Evolutionary conservation across 169 alveolate species (phyloP), one percentile per base, ranked within the genome.

Genomic region (Perkinsus olseni): DNA sequence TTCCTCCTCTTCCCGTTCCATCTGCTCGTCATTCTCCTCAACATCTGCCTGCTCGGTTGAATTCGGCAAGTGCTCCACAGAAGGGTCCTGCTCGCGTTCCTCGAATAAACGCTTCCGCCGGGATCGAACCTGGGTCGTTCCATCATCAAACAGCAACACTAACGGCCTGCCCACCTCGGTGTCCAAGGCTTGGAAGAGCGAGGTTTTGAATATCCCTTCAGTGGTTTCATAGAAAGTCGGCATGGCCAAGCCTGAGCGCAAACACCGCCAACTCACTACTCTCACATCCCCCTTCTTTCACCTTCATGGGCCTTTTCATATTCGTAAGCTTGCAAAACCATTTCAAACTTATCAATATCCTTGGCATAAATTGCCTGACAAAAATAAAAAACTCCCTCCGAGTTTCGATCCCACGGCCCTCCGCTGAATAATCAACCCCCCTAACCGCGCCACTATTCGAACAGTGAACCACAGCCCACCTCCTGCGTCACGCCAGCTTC

Each of bases 271-370:
- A 3, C 3, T 3, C 3, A 40, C 11, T 40, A 3, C n/a, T n/a
- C n/a, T n/a, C n/a, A n/a, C 8, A 62, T 28, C 34, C 82, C 17
- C 28, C 37, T 13, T 24, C 34, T 24, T 3, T 28, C 17, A 62
- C 82, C 82, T 21, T 62, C 82, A 24, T 62, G 34, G 36, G 82
- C 82, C 34, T 62, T 62, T 24, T 93, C 94, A 74, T 93, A 93
- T 91, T 93, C 94, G 74, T 28, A 93, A 0, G 94, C 94, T n/a
- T 93, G 94, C 21, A 93, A 90, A 11, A 93, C 45, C 94, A 93
- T 93, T 0, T 93, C 94, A 50, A 93, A 93, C 39, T 91, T 91
- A 91, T 93, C 94, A 51, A 93, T 93, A 50, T 93, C 94, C 20
- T 36, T 36, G 50, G 82, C 82, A 62, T 62, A 62, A 62, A 62